Base-by-base conservation (phyloP, 2,329 filamentous ascomycete genomes). In the Trematosphaeria pertusa region DNA sequence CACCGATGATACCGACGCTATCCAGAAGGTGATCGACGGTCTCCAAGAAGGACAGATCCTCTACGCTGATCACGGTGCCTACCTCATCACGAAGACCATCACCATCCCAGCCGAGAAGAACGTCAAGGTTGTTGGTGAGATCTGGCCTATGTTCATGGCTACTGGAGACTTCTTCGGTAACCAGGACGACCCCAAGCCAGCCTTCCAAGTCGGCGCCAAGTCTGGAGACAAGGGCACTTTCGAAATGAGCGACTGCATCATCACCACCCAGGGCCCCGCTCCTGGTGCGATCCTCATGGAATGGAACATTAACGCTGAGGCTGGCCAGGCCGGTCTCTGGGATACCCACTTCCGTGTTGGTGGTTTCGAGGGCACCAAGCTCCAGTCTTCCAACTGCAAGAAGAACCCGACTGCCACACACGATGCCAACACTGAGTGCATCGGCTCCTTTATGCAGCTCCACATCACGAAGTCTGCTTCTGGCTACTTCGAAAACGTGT, bases 331-430 rank as follows among this genome's bases (percentile, higher is more conserved):
- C 15, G 93, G 85, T 52, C 86, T 97, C 74, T 99, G 92, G 89
- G 94, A 99, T 64, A 87, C 92, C n/a, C 94, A 99, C 78, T 87
- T 94, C 75, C 90, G 94, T 65, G 84, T 99, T 61, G 93, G 91
- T 61, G 94, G 94, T 33, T 86, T 87, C 43, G 87, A 88, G 4
- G 93, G 93, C 50, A 95, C 92, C 20, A 75, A 89, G 56, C 82
- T 97, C 12, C 89, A 95, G 73, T 87, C 87, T 14, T 81, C 89
- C 70, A 86, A 80, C 44, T 97, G 92, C 77, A 73, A 82, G 70
- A 95, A 95, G 81, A 88, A 86, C 53, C 88, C 88, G 32, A 78
- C 80, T 39, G 74, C 78, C 11, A 81, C 79, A 5, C 84, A 87
- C 39, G 70, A 74, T 3, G 81, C 86, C 56, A 85, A 89, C 54